A percentile compares a stretch with the other conserved stretches of the same genome.
Evolutionary conservation across 495 filamentous ascomycete species (phyloP).

Genomic region (Elasticomyces elasticus): DNA sequence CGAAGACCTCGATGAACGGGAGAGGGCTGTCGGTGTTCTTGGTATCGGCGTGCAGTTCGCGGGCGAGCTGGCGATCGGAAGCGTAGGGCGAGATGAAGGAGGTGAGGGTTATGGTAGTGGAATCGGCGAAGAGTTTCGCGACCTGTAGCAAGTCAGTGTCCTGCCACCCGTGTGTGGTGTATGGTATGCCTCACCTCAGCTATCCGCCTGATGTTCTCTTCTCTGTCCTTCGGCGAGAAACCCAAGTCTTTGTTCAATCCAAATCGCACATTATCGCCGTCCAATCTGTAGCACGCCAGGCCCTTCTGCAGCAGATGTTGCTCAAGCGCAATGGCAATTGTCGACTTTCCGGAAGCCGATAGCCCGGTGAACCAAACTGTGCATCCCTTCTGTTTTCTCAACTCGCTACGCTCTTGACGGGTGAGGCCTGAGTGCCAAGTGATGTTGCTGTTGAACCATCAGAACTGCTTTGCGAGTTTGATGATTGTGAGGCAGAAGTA

Average conservation of each 20-base stretch:
- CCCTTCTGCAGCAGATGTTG: slow-evolving; percentile 82
- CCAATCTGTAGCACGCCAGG: slow-evolving; percentile 78
- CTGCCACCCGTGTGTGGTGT: background rate
- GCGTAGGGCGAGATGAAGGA: slow-evolving; percentile 95
- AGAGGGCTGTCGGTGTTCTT: slow-evolving; percentile 48
- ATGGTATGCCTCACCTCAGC: slow-evolving; percentile 51
- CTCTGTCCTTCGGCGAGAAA: slow-evolving; percentile 83
- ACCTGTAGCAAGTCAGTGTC: slow-evolving; percentile 47
- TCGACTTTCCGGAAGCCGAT: slow-evolving; percentile 91
- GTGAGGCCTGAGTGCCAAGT: slow-evolving; percentile 93
- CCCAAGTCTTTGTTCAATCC: slow-evolving; percentile 95
- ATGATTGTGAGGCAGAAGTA: slow-evolving; percentile 2
- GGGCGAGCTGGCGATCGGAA: slow-evolving; percentile 72
- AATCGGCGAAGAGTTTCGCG: slow-evolving; percentile 90
- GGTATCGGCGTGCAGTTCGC: slow-evolving; percentile 58
- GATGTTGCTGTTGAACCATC: slow-evolving; percentile 63
- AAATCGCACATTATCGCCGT: slow-evolving; percentile 98
- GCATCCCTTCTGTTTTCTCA: slow-evolving; percentile 77
- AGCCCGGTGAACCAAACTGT: slow-evolving; percentile 98
- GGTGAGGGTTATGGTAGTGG: slow-evolving; percentile 74
- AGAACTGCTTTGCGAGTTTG: background rate
- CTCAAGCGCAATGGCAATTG: slow-evolving; percentile 89
- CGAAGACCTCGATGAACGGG: slow-evolving; percentile 85
- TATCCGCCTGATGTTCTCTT: slow-evolving; percentile 94
- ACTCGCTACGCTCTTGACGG: slow-evolving; percentile 65